Percentiles rank a stretch among this genome's conserved stretches.
Evolutionary conservation across 495 filamentous ascomycete genomes (phyloP).

Genomic region (Achaetomiella virescens): DNA sequence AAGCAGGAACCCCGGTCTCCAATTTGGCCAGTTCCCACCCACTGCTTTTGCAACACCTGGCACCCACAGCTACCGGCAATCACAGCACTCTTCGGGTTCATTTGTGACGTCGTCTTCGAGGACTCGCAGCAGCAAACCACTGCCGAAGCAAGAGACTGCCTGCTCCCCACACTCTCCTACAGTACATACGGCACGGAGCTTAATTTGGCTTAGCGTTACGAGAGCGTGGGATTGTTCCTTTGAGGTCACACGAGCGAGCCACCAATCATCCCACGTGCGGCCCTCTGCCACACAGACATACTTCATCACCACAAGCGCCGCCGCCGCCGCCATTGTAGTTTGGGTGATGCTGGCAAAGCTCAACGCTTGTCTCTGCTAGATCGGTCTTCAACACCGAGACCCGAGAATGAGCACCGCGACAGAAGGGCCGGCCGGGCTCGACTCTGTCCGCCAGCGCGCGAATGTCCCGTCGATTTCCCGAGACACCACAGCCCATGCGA

Average conservation of each 20-base stretch:
- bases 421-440: conserved; percentile 17
- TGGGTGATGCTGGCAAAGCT: conserved; percentile 16
- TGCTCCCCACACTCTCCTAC: background rate
- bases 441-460: conserved; percentile 22
- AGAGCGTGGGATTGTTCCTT: background rate
- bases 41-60: background rate
- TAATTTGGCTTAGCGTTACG: conserved; percentile 16
- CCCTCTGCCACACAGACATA: background rate
- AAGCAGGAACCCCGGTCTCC: conserved; percentile 9
- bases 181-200: conserved; percentile 3
- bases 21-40: background rate
- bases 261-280: background rate
- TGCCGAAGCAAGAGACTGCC: background rate
- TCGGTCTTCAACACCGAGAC: conserved; percentile 26
- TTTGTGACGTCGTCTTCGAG: conserved; percentile 5
- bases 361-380: conserved; percentile 17
- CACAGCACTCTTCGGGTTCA: background rate
- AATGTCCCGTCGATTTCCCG: background rate
- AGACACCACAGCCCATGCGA: background rate
- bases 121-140: background rate
- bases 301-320: background rate
- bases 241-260: conserved; percentile 8
- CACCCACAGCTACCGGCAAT: background rate
- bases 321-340: background rate
- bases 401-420: conserved; percentile 21